Evolutionary conservation across 805 yeast species (phyloP).

Genomic region (Lachancea sp.): DNA sequence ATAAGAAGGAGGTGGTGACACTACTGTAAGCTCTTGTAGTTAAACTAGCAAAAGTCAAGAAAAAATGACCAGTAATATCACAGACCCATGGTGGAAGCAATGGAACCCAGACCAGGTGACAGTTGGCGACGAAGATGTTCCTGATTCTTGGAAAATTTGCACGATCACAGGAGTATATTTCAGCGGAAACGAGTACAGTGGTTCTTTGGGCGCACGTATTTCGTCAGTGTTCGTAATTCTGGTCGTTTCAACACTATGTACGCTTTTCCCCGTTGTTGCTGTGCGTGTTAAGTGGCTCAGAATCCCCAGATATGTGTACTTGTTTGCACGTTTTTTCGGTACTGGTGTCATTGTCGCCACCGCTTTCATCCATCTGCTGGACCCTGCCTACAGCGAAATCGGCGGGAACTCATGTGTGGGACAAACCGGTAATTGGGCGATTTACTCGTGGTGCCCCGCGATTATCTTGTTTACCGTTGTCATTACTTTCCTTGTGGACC

Average conservation of each 20-base stretch:
- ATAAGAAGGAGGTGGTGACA: too few relatives aligned
- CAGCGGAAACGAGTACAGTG: conserved; percentile 39
- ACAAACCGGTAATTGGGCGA: conserved; percentile 39
- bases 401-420: conserved; percentile 36
- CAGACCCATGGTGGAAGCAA: conserved; percentile 17
- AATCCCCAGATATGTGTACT: conserved; percentile 36
- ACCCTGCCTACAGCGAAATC: conserved; percentile 40
- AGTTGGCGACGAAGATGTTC: conserved; percentile 24
- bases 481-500: conserved; percentile 38
- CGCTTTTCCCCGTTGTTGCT: conserved; percentile 42
- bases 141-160: conserved; percentile 38
- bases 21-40: too few relatives aligned
- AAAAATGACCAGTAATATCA: not conserved
- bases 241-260: conserved; percentile 41
- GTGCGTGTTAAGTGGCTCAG: conserved; percentile 36
- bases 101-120: conserved; percentile 28
- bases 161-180: conserved; percentile 38
- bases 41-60: too few relatives aligned
- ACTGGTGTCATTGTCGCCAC: conserved; percentile 75
- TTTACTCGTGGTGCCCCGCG: conserved; percentile 44
- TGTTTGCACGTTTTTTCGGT: conserved; percentile 48
- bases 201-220: conserved; percentile 43
- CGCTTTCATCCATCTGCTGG: conserved; percentile 61
- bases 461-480: conserved; percentile 38
- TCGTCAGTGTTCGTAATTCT: conserved; percentile 59